Percentiles rank a stretch among this genome's conserved stretches.
phyloP scores from a whole-genome alignment of 805 yeast genomes.

The Starmerella potacharoeniae region DNA sequence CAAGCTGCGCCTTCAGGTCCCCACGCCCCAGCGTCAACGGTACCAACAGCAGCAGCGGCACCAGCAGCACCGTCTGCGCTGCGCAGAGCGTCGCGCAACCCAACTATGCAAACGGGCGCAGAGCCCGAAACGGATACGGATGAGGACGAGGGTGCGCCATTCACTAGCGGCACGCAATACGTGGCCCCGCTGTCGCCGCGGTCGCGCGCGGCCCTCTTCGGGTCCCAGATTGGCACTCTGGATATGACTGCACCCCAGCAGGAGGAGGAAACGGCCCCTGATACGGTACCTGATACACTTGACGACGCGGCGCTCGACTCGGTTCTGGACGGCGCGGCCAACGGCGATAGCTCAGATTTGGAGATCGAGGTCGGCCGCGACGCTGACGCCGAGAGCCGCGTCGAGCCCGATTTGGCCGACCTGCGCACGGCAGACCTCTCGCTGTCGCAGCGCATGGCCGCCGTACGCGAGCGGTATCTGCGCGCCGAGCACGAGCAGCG shows the following conservation, averaged over 20 bases:
- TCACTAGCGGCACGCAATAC: slow-evolving; percentile 9
- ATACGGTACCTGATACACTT: not conserved
- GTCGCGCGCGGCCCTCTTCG: slow-evolving; percentile 8
- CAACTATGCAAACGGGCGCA: not conserved
- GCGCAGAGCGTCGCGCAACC: not conserved
- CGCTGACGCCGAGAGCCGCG: not conserved
- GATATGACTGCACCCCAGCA: not conserved
- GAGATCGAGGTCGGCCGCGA: not conserved
- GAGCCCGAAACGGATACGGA: not conserved
- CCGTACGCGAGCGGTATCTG: slow-evolving; percentile 11
- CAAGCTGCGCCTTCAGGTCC: too few species aligned
- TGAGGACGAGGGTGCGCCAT: not conserved
- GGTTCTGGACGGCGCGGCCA: not conserved
- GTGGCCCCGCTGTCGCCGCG: slow-evolving; percentile 3
- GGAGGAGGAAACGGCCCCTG: not conserved
- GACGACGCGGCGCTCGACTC: not conserved
- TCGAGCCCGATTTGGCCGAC: slow-evolving; percentile 11
- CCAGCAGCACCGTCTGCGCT: not conserved
- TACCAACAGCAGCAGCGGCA: not conserved
- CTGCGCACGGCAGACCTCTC: slow-evolving; percentile 1
- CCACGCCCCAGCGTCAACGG: too few species aligned
- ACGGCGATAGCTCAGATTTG: not conserved
- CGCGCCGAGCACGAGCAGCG: slow-evolving; percentile 6
- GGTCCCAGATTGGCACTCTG: not conserved
- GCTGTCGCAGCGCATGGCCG: slow-evolving; percentile 15